Conservation (phyloP, 192 early-diverging fungal genomes). For the Coemansia erecta region DNA sequence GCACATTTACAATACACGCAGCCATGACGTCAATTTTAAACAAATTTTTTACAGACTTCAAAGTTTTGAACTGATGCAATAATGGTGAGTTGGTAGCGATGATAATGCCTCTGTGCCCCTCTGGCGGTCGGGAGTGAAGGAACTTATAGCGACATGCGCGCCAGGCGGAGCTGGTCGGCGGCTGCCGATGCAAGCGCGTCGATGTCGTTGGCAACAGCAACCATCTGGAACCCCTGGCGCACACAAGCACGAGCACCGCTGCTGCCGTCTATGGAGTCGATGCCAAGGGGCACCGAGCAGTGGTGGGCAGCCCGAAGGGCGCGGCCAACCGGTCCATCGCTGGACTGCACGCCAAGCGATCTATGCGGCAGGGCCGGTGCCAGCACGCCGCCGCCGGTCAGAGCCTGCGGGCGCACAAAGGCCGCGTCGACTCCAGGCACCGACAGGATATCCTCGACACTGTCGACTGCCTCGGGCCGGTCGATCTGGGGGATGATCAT, state of each 20-base stretch:
- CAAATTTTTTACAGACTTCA: too few relatives aligned
- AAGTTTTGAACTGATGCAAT: too few relatives aligned
- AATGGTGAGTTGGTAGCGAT: too few relatives aligned
- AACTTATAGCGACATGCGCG: slow-evolving; percentile 4
- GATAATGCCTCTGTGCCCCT: too few relatives aligned
- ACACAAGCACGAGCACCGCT: slow-evolving; percentile 15
- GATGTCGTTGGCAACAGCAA: slow-evolving; percentile 29
- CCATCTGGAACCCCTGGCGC: slow-evolving; percentile 41
- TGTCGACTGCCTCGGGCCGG: slow-evolving; percentile 14
- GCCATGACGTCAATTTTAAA: too few relatives aligned
- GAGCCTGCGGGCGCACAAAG: slow-evolving; percentile 19
- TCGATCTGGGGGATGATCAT: slow-evolving; percentile 48
- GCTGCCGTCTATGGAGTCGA: slow-evolving; percentile 21
- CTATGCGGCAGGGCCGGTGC: slow-evolving; percentile 1
- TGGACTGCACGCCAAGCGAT: background rate
- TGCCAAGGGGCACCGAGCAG: slow-evolving; percentile 29
- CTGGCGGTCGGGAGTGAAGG: too few relatives aligned
- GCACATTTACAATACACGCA: too few relatives aligned
- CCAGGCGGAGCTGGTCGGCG: slow-evolving; percentile 37
- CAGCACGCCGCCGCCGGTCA: background rate
- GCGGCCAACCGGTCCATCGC: slow-evolving; percentile 8
- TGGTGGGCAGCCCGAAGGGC: slow-evolving; percentile 8
- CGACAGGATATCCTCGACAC: slow-evolving; percentile 36
- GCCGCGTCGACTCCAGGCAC: slow-evolving; percentile 45
- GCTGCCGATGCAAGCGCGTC: slow-evolving; percentile 28